phyloP scores from a whole-genome alignment of 2,329 filamentous ascomycete genomes.

The Penicillium palitans region DNA sequence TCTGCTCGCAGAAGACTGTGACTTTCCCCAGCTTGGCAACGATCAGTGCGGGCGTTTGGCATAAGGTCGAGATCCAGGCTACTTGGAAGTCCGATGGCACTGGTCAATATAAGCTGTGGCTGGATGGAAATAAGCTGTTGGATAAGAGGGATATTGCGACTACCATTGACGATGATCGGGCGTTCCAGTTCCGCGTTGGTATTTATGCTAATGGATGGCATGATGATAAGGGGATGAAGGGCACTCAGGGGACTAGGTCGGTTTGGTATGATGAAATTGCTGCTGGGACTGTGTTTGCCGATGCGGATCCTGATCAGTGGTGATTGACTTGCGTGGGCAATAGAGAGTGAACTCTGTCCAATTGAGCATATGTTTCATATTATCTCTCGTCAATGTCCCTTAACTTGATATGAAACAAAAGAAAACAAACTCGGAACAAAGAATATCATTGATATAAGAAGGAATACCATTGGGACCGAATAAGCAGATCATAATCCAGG shows the following conservation, averaged over 20 bases:
- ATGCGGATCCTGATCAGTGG: conserved; percentile 38
- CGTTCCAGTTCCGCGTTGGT: conserved; percentile 50
- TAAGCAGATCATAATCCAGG: too few relatives aligned
- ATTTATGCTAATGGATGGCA: conserved; percentile 55
- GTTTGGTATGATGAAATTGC: conserved; percentile 55
- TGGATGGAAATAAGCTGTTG: conserved; percentile 50
- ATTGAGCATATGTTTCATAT: too few relatives aligned
- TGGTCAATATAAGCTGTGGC: conserved; percentile 52
- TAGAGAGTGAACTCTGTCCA: background rate
- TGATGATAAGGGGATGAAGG: conserved; percentile 43
- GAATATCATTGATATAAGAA: too few relatives aligned
- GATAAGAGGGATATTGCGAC: conserved; percentile 46
- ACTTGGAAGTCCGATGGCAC: conserved; percentile 48
- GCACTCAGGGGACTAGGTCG: conserved; percentile 47
- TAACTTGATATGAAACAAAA: too few relatives aligned
- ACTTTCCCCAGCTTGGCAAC: conserved; percentile 39
- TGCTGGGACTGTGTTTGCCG: conserved; percentile 44
- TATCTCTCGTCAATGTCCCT: too few relatives aligned
- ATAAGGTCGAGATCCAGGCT: conserved; percentile 49
- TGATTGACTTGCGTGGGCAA: background rate
- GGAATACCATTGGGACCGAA: too few relatives aligned
- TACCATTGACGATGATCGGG: conserved; percentile 47
- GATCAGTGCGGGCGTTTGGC: conserved; percentile 49
- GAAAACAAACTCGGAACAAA: too few relatives aligned
- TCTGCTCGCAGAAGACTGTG: conserved; percentile 40